Percentiles rank a stretch among this genome's conserved stretches.
Evolutionary conservation across 2,329 filamentous ascomycete genomes (phyloP).

Genomic region (Calonectria henricotiae): DNA sequence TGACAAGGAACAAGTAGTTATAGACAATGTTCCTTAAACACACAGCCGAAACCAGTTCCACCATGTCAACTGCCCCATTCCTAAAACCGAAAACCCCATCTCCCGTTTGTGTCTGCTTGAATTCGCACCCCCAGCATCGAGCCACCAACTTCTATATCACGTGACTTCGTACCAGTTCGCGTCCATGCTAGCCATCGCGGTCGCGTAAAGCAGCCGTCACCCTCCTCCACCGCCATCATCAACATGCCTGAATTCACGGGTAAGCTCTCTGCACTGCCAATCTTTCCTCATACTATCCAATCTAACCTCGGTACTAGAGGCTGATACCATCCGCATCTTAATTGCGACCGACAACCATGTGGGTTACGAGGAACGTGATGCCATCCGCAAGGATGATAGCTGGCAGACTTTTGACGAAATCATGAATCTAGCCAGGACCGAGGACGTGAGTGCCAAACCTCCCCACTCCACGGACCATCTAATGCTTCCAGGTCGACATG

Average conservation of each 20-base stretch:
- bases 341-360: conserved; percentile 98
- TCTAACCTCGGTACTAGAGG: conserved; percentile 58
- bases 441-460: conserved; percentile 74
- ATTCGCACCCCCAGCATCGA: not conserved
- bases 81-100: not conserved
- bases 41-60: not conserved
- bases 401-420: conserved; percentile 98
- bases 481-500: conserved; percentile 83
- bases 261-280: conserved; percentile 28
- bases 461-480: conserved; percentile 14
- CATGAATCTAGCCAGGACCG: conserved; percentile 87
- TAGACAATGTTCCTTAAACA: not conserved
- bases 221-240: conserved; percentile 6
- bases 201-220: conserved; percentile 32
- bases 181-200: conserved; percentile 17
- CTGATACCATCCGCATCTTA: conserved; percentile 94
- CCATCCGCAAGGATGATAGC: conserved; percentile 95
- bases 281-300: not conserved
- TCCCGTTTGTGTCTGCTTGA: not conserved
- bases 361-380: conserved; percentile 93
- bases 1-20: not conserved
- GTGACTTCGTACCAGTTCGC: conserved; percentile 34
- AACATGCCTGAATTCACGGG: conserved; percentile 56
- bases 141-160: conserved; percentile 5
- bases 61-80: not conserved